Conservation (phyloP, 2,329 filamentous ascomycete genomes). For the Teratosphaeria nubilosa region DNA sequence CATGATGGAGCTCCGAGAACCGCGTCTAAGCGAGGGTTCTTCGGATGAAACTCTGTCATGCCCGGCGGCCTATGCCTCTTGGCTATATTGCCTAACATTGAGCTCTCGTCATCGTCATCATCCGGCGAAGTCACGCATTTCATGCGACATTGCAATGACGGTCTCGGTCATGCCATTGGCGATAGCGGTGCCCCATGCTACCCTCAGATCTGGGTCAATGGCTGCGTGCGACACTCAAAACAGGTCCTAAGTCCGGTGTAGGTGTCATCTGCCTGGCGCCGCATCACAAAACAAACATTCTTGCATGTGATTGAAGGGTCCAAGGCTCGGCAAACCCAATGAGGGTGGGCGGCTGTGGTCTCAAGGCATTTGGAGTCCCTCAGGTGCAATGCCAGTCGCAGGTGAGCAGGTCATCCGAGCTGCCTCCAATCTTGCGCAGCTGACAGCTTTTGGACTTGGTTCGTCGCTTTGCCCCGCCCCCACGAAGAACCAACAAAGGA, state of each 20-base stretch:
- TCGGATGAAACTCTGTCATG: background rate
- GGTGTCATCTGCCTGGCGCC: background rate
- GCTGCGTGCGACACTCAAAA: background rate
- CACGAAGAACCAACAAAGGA: background rate
- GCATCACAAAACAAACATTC: background rate
- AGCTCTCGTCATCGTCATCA: background rate
- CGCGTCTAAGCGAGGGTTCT: background rate
- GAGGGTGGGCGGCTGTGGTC: background rate
- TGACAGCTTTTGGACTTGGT: background rate
- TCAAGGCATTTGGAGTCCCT: background rate
- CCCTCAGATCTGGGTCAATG: background rate
- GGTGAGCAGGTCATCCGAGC: background rate
- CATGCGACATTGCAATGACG: background rate
- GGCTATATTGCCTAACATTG: background rate
- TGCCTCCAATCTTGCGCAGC: background rate
- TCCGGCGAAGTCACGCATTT: background rate
- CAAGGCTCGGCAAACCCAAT: background rate
- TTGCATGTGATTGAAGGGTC: background rate
- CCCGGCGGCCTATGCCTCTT: background rate
- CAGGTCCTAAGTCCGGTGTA: background rate
- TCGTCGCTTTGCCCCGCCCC: background rate
- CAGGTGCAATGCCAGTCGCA: background rate
- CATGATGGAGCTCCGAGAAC: background rate
- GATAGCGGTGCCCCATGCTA: background rate
- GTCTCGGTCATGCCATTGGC: background rate